phyloP scores from a whole-genome alignment of 345 rosid genomes.

The Streptanthus diversifolius region DNA sequence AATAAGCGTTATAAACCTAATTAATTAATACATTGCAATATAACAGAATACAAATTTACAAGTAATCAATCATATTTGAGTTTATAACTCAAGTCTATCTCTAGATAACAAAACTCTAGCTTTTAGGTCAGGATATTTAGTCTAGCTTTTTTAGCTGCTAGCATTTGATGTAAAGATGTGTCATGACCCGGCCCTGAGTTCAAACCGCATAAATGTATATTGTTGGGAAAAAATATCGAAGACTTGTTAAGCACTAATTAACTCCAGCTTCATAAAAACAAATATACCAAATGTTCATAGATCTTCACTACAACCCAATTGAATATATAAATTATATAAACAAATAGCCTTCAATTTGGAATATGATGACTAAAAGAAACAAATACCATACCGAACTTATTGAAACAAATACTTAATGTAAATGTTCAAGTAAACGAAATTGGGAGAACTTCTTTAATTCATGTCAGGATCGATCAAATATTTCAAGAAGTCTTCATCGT shows the following conservation, averaged over 20 bases:
- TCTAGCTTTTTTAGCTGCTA: neutral
- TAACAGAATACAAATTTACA: neutral
- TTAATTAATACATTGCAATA: neutral
- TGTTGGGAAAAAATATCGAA: neutral
- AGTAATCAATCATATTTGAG: neutral
- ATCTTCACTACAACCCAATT: neutral
- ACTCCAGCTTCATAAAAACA: neutral
- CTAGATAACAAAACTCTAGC: too few species aligned
- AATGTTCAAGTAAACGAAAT: neutral
- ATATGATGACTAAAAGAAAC: neutral
- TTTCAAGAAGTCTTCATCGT: neutral
- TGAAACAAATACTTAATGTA: neutral
- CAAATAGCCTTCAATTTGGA: neutral
- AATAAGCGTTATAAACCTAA: neutral
- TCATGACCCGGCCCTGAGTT: too few species aligned
- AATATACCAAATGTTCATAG: neutral
- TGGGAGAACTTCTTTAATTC: neutral
- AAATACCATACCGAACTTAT: constrained; percentile 12
- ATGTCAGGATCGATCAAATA: neutral
- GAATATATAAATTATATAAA: neutral
- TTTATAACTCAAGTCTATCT: neutral
- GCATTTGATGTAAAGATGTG: neutral
- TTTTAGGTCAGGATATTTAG: neutral
- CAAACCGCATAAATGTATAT: neutral
- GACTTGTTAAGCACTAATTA: neutral